Base-by-base conservation (phyloP, 75 land plant genomes). In the Pinus albicaulis region DNA sequence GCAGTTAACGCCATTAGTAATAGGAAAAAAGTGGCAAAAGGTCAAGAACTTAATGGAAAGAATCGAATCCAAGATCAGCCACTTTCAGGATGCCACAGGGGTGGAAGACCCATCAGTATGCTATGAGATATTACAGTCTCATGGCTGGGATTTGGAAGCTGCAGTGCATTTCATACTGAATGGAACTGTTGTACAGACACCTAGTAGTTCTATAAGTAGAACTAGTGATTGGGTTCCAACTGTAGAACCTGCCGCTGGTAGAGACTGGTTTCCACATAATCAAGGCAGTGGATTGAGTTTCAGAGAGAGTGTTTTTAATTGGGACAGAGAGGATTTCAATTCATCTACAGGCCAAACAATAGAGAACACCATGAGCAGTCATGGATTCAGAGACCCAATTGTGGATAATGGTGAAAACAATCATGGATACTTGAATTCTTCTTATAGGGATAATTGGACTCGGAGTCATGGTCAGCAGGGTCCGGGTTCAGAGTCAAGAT, bases 121-220 rank as follows among this genome's bases (percentile, higher is more conserved):
- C 31, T 64, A 24, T 25, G 56, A 71, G 14, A 58, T 81, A 17
- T 60, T 79, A 56, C 66, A 79, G 23, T 72, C 72, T 24, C 73
- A 81, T 72, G 75, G 69, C 57, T 81, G 83, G 83, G 76, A 81
- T 57, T 63, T 81, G 44, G 83, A 81, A 58, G 41, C 82, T 14
- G 83, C 83, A 17, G 79, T 79, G 22, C 26, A 65, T 26, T 82
- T 68, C 17, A 71, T 78, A 62, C 56, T 79, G 75, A 82, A 81
- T 65, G 56, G 23, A 57, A 25, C 56, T 56, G 56, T 56, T 22
- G 44, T 38, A 20, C 41, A 48, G 12, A 76, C 56, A n/a, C 81
- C 81, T 1, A 68, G 5, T 28, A 68, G 52, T 38, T 68, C 71
- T 68, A n/a, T 41, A 68, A 28, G 48, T 68, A 68, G 71, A 10